Base-by-base conservation (phyloP, 176 grass and related monocot genomes). In the Oropetium thomaeum region DNA sequence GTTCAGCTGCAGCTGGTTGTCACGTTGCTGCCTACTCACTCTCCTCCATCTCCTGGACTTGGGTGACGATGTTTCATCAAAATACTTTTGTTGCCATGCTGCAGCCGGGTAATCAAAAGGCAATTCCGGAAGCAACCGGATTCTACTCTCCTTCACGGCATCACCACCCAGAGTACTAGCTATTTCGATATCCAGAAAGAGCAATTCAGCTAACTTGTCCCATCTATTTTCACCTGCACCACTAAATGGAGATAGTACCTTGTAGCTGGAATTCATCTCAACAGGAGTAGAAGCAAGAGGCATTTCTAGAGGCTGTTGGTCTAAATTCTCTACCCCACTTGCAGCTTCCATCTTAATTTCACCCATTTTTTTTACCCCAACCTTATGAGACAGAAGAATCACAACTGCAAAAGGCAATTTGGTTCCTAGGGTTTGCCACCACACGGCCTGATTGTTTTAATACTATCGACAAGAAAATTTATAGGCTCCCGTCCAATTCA, bases 21-120 rank as follows among this genome's bases (percentile, higher is more conserved):
- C 83, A 23, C 5, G 63, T 43, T 41, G 48, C 39, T 80, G 70
- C 79, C 91, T 80, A 60, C 65, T 82, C 0, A 80, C 73, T 44
- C 87, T 93, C 48, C 78, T 90, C 91, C 91, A 87, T 17, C 77
- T 90, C 78, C 58, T 15, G 12, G 13, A 44, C 48, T 38, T 53
- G 16, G 84, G 49, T 5, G 78, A 64, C 10, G 51, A 64, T 12
- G 51, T 42, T 8, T 82, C 20, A 1, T 11, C 29, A 39, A 35
- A 17, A 84, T 70, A 47, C 73, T 84, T 86, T 49, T 73, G 62
- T 75, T 48, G 67, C 8, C 33, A 27, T 7, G 27, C 33, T 14
- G 16, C 49, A 5, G 67, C 16, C 32, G 78, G 40, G 17, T 62
- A 8, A 6, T 73, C 11, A 3, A 39, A 61, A 63, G 80, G 44